Percentiles rank a stretch among this genome's conserved stretches.
Conservation (phyloP, 2,329 filamentous ascomycete genomes). For the Bipolaris victoriae region DNA sequence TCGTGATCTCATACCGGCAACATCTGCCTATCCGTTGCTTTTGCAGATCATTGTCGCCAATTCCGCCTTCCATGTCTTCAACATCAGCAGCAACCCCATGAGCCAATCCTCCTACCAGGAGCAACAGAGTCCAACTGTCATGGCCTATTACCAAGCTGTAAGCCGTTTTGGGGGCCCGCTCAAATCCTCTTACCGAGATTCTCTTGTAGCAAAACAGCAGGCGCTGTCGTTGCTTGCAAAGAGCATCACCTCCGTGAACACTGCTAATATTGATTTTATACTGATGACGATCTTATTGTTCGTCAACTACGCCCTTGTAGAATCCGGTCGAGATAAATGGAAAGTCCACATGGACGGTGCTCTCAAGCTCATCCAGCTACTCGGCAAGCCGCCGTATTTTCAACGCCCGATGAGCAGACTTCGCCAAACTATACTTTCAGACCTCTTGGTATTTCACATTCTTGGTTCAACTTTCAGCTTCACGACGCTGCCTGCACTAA, state of each 20-base stretch:
- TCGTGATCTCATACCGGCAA: slow-evolving; percentile 56
- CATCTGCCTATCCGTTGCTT: slow-evolving; percentile 53
- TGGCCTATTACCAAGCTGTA: slow-evolving; percentile 46
- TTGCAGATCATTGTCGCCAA: slow-evolving; percentile 56
- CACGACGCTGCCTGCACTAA: slow-evolving; percentile 32
- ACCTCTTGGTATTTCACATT: slow-evolving; percentile 46
- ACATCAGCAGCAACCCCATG: slow-evolving; percentile 46
- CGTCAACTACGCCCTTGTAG: slow-evolving; percentile 58
- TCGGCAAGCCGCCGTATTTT: slow-evolving; percentile 40
- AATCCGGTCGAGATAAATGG: slow-evolving; percentile 60
- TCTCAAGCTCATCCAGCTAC: slow-evolving; percentile 53
- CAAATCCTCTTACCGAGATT: slow-evolving; percentile 43
- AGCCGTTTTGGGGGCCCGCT: slow-evolving; percentile 47
- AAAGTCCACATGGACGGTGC: slow-evolving; percentile 59
- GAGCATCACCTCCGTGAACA: slow-evolving; percentile 36
- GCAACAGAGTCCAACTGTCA: slow-evolving; percentile 41
- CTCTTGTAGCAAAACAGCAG: slow-evolving; percentile 56
- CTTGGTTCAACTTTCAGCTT: slow-evolving; percentile 45
- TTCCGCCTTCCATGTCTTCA: slow-evolving; percentile 56
- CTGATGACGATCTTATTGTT: slow-evolving; percentile 57
- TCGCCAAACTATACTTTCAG: slow-evolving; percentile 43
- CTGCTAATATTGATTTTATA: slow-evolving; percentile 49
- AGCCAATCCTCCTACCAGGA: slow-evolving; percentile 42
- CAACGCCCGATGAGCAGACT: slow-evolving; percentile 42
- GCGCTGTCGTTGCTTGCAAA: slow-evolving; percentile 53